Evolutionary conservation across 2,329 filamentous ascomycete genomes (phyloP), one percentile per base, ranked within the genome.

Genomic region (Penicillium nordicum): DNA sequence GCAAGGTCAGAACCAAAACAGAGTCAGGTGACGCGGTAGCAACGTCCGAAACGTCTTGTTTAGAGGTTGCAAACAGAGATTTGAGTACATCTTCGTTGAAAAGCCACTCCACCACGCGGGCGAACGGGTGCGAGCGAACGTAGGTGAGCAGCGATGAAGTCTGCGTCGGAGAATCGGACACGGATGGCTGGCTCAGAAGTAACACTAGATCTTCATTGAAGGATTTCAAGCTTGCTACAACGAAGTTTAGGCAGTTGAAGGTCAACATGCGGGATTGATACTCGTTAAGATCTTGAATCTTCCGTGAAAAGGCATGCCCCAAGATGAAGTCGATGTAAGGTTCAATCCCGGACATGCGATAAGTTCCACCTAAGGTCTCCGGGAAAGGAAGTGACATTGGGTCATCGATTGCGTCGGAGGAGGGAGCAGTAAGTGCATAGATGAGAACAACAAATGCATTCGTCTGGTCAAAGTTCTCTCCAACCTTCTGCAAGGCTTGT

Each of bases 41-140:
- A 40, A 97, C 83, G 57, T 89, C 86, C 8, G 82, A 79, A 16
- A 88, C 77, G 63, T 93, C 85, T 70, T 95, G 88, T 63, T 93
- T 89, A 30, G 94, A 84, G 11, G 88, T 84, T 55, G 84, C 82
- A 72, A 97, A 93, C 2, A 99, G 76, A 14, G 88, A 84, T 62
- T 84, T 84, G 66, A 96, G 85, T 23, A 97, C 90, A 62, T 88
- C 90, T 67, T 95, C 90, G 69, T 96, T 97, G 74, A 96, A 96
- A 75, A 99, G 84, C 92, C 94, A 97, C 70, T 99, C 94, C 89
- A 97, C 97, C 16, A 96, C 88, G 57, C 95, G 86, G 3, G 90
- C 87, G 68, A 97, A 99, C 0, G 95, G 93, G 75, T 99, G 95
- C 51, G 96, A 82, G 25, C 86, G 85, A 57, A 94, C 86, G 70